phyloP scores from a whole-genome alignment of 192 early-diverging fungal species.

The Umbelopsis ramanniana region DNA sequence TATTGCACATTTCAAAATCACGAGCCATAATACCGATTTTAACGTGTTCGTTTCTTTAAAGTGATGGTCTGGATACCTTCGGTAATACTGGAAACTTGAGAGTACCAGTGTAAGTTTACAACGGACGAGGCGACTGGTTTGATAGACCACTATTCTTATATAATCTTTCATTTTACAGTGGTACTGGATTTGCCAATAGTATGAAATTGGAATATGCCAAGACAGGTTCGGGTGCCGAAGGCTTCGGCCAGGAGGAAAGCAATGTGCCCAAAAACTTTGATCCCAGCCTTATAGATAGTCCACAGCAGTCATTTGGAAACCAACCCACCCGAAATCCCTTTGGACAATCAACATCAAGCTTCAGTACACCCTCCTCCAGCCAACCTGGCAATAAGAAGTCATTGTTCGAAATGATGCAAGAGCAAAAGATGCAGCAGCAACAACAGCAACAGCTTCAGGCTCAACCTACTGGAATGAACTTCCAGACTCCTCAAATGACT shows the following conservation, averaged over 20 bases:
- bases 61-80: constrained; percentile 60
- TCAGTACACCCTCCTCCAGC: constrained; percentile 4
- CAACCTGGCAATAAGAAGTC: constrained; percentile 26
- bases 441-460: not conserved
- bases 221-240: not conserved
- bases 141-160: not conserved
- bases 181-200: constrained; percentile 24
- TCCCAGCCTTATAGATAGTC: not conserved
- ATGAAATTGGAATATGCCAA: not conserved
- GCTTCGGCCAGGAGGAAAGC: not conserved
- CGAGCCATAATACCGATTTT: no score
- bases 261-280: constrained; percentile 16
- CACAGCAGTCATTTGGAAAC: constrained; percentile 30
- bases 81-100: constrained; percentile 57
- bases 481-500: constrained; percentile 30
- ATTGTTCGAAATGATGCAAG: constrained; percentile 37
- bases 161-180: not conserved
- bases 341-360: constrained; percentile 20
- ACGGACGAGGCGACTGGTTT: not conserved
- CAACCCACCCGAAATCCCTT: constrained; percentile 37
- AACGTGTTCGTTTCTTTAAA: not conserved
- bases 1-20: no score
- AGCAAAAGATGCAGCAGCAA: constrained; percentile 37
- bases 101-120: constrained; percentile 46
- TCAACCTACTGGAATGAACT: constrained; percentile 24